phyloP scores from a whole-genome alignment of 169 alveolate genomes.

The Perkinsus marinus region DNA sequence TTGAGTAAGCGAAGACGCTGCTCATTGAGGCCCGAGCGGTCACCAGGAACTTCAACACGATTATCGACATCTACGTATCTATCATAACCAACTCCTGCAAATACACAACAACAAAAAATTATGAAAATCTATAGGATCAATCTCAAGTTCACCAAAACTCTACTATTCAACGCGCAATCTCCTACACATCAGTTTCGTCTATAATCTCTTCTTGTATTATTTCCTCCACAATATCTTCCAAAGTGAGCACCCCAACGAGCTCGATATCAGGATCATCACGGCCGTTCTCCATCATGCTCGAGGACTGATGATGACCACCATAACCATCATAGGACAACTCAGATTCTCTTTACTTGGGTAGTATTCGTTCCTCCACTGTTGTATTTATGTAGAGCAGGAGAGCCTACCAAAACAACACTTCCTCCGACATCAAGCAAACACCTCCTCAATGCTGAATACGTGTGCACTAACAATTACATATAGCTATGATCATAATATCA shows the following conservation, averaged over 20 bases:
- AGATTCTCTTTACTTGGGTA: too few relatives aligned
- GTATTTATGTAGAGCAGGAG: not conserved
- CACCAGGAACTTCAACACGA: not conserved
- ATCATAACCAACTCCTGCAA: not conserved
- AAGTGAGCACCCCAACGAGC: slow-evolving; percentile 11
- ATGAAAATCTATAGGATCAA: too few relatives aligned
- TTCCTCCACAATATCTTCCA: slow-evolving; percentile 40
- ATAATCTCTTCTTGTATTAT: slow-evolving; percentile 27
- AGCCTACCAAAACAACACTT: not conserved
- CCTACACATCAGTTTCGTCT: slow-evolving; percentile 21
- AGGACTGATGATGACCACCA: too few relatives aligned
- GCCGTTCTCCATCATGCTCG: too few relatives aligned
- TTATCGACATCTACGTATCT: not conserved
- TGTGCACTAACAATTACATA: too few relatives aligned
- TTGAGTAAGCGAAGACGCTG: not conserved
- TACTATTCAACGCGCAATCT: not conserved
- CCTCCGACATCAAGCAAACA: too few relatives aligned
- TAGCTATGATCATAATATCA: too few relatives aligned
- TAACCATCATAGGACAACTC: too few relatives aligned
- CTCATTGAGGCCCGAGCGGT: not conserved
- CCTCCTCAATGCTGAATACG: too few relatives aligned
- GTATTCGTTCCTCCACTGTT: not conserved
- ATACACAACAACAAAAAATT: too few relatives aligned
- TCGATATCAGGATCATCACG: not conserved
- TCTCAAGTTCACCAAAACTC: too few relatives aligned